These are phyloP conservation scores for Dactylonectria estremocensis DNA, from an alignment of 2,329 filamentous ascomycete species.

Conservation along the genomic window DNA sequence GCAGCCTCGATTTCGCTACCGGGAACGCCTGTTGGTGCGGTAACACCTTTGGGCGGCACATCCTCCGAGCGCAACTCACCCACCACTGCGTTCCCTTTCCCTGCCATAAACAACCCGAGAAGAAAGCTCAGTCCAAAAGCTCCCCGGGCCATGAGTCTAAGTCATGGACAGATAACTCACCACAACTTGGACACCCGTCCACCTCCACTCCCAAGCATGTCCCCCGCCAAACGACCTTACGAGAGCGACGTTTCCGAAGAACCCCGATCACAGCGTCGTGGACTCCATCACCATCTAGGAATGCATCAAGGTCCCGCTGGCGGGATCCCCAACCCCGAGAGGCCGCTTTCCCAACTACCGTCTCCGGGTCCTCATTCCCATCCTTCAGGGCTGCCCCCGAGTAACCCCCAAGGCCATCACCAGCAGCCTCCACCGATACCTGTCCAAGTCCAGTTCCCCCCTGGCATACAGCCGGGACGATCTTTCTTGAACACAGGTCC, in stretches of 20 bases:
- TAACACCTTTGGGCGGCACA: constrained; percentile 48
- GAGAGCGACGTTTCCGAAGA: constrained; percentile 49
- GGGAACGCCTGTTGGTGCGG: constrained; percentile 49
- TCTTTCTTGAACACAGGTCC: constrained; percentile 41
- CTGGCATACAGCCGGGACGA: constrained; percentile 39
- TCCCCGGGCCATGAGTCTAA: constrained; percentile 49
- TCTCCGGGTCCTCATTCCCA: constrained; percentile 45
- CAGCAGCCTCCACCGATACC: constrained; percentile 36
- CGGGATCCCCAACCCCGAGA: constrained; percentile 47
- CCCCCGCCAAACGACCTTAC: constrained; percentile 53
- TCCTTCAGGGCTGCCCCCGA: constrained; percentile 41
- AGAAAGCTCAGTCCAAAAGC: constrained; percentile 52
- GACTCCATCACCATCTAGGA: constrained; percentile 45
- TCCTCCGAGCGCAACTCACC: constrained; percentile 54
- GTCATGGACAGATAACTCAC: constrained; percentile 41
- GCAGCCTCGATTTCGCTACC: constrained; percentile 53
- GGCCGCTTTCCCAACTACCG: constrained; percentile 55
- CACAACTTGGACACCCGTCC: constrained; percentile 46
- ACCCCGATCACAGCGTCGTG: constrained; percentile 43
- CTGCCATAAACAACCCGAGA: constrained; percentile 48
- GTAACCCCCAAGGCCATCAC: constrained; percentile 36
- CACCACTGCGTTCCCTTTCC: constrained; percentile 50
- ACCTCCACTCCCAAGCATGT: constrained; percentile 39
- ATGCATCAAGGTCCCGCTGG: constrained; percentile 41
- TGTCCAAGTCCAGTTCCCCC: constrained; percentile 41